Evolutionary conservation across 352 stramenopile species (phyloP), one percentile per base, ranked within the genome.

Genomic region (Pythium brachiatum): DNA sequence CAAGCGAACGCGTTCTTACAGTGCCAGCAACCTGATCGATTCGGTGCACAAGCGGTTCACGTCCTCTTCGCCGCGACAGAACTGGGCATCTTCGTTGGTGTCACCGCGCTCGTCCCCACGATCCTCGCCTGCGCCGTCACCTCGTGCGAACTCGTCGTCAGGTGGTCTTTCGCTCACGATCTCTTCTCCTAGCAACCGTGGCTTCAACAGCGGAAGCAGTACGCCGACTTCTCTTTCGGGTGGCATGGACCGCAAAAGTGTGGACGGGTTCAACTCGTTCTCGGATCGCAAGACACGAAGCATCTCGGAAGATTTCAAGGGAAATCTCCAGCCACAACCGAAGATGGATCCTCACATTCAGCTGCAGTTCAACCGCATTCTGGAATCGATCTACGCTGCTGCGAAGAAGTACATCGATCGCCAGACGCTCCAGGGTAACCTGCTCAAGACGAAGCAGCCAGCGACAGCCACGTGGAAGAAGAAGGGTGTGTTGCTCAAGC

Each of bases 271-370:
- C 41, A 71, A 70, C 16, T 57, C 70, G 15, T 73, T 70, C 50
- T 60, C 36, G 23, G 81, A 90, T 48, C 70, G 78, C 15, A 93
- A 92, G 39, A 78, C 75, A 8, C 78, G 87, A 27, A 92, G 84
- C 59, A 77, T 92, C 18, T 94, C 84, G 15, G 87, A 95, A 72
- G 87, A 94, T 47, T 83, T 89, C 53, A 88, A 88, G 15, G 64
- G 82, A 4, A 68, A 72, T n/a, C 34, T 84, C 25, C 72, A 80
- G 36, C 58, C 64, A 9, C 79, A 92, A 53, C 78, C 83, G 1
- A 93, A 94, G 69, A 95, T 95, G 87, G 87, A 95, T 64, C 53
- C 74, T 11, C 88, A 92, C 58, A 88, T 93, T 34, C 87, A 95
- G 54, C 67, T 86, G 36, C 81, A 90, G 67, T 92, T 92, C 57